Base-by-base conservation (phyloP, 1,139 yeast species). In the Citeromyces siamensis region DNA sequence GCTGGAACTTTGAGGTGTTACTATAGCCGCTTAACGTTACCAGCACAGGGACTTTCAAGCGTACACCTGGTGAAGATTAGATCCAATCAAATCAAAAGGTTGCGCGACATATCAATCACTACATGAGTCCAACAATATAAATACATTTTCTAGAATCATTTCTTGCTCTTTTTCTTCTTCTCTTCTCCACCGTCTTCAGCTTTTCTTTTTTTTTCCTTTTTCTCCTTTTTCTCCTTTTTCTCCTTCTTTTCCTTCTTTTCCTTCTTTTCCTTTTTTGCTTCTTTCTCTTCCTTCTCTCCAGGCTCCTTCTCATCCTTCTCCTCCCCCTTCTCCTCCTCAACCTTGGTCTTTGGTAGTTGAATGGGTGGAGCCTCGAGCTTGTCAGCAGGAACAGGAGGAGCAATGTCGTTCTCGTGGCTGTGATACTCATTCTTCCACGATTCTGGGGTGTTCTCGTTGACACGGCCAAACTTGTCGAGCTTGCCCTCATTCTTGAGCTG, bases 401-500 rank as follows among this genome's bases (percentile, higher is more conserved):
- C 73, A 34, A 72, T 75, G 45, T 68, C 75, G 47, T 71, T 76
- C 49, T 80, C 86, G 50, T 79, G 82, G 55, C 85, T 86, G 49
- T 79, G 83, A 60, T 90, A 93, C 38, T 75, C 77, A 51, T 68
- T 66, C 67, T 86, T 88, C 99, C 99, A 90, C 37, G 75, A 70
- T 37, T 75, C 82, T 51, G 98, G 98, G 35, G 98, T 90, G 59
- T 74, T 78, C 60, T 90, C 98, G 56, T 86, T 90, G 47, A 69
- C 71, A 65, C 95, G 79, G 45, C 98, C 98, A 55, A 65, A 90
- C 66, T 88, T 85, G 68, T 90, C 98, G 53, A 90, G 77, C 66
- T 90, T 90, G 53, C 98, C 98, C 49, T 84, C 95, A 40, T 94
- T 83, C 74, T 88, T 90, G 71, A 90, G 68, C 68, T 88, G 95